Conservation (phyloP, 371 early-diverging fungal genomes). For the Chytridium lagenaria region DNA sequence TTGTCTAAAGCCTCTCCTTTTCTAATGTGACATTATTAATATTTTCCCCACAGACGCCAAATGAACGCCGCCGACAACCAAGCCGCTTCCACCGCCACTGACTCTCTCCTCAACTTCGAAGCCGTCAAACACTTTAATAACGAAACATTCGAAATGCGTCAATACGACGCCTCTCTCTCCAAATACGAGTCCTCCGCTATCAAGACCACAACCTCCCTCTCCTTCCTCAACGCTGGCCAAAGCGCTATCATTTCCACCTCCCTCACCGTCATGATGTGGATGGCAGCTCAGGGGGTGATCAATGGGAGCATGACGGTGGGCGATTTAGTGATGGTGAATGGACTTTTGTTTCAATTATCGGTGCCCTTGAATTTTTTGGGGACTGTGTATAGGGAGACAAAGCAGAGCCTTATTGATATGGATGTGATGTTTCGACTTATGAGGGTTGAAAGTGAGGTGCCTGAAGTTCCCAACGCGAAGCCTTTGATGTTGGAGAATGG, state of each 20-base stretch:
- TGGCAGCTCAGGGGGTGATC: constrained; percentile 87
- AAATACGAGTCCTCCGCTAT: constrained; percentile 92
- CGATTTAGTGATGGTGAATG: constrained; percentile 96
- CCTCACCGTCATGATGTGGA: constrained; percentile 90
- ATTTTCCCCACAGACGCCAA: constrained; percentile 71
- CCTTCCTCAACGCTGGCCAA: constrained; percentile 92
- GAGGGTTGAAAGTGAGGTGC: constrained; percentile 62
- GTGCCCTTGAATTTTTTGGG: constrained; percentile 96
- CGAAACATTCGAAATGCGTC: constrained; percentile 82
- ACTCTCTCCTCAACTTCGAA: constrained; percentile 94
- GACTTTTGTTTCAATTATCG: constrained; percentile 83
- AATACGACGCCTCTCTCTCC: constrained; percentile 82
- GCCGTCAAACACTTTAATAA: constrained; percentile 82
- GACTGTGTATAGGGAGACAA: constrained; percentile 93
- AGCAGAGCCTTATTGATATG: constrained; percentile 95
- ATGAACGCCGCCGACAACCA: constrained; percentile 95
- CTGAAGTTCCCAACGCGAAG: constrained; percentile 59
- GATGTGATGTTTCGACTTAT: constrained; percentile 89
- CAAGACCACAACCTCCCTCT: constrained; percentile 84
- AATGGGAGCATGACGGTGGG: constrained; percentile 89
- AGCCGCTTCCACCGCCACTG: constrained; percentile 89
- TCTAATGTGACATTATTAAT: neutral
- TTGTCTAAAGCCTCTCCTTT: neutral
- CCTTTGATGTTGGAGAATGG: constrained; percentile 21
- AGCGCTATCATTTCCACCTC: constrained; percentile 89